Percentiles rank a stretch among this genome's conserved stretches.
Conservation (phyloP, 2,329 filamentous ascomycete species). For the Pseudogymnoascus sp. region DNA sequence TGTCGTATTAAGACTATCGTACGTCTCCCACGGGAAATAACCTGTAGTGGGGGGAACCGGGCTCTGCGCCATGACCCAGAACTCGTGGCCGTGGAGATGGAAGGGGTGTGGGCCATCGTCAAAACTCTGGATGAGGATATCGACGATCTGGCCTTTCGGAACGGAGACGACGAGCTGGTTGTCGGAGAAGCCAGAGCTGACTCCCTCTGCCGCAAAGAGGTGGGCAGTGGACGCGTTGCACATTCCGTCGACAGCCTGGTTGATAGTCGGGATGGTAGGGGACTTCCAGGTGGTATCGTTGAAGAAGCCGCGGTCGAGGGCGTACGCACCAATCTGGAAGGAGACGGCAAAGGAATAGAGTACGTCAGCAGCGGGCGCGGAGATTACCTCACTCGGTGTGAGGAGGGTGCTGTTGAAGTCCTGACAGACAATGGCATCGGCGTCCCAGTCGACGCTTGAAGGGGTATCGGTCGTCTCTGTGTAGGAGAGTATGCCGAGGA, state of each 20-base stretch:
- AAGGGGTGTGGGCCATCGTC: slow-evolving; percentile 64
- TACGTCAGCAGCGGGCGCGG: slow-evolving; percentile 41
- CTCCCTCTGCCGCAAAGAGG: slow-evolving; percentile 12
- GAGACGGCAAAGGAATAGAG: slow-evolving; percentile 48
- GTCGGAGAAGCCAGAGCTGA: slow-evolving; percentile 54
- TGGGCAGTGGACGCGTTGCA: slow-evolving; percentile 30
- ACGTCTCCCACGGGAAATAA: slow-evolving; percentile 38
- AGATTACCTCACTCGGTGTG: slow-evolving; percentile 33
- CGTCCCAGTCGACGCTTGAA: slow-evolving; percentile 35
- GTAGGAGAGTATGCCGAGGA: slow-evolving; percentile 28
- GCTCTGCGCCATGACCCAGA: slow-evolving; percentile 52
- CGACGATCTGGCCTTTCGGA: slow-evolving; percentile 46
- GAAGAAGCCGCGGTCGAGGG: slow-evolving; percentile 49
- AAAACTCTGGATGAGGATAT: slow-evolving; percentile 69
- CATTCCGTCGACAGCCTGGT: slow-evolving; percentile 38
- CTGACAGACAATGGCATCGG: slow-evolving; percentile 27
- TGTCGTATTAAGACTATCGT: slow-evolving; percentile 30
- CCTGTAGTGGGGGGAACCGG: slow-evolving; percentile 39
- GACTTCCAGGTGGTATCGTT: slow-evolving; percentile 46
- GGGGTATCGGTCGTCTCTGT: slow-evolving; percentile 16
- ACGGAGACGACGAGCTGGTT: slow-evolving; percentile 47
- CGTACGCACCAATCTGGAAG: slow-evolving; percentile 50
- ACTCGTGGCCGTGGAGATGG: slow-evolving; percentile 68
- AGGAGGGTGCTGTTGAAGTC: slow-evolving; percentile 35
- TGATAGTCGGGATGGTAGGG: slow-evolving; percentile 36